Conservation (phyloP, 1,284 basidiomycete genomes). For the Ustilago cynodontis region DNA sequence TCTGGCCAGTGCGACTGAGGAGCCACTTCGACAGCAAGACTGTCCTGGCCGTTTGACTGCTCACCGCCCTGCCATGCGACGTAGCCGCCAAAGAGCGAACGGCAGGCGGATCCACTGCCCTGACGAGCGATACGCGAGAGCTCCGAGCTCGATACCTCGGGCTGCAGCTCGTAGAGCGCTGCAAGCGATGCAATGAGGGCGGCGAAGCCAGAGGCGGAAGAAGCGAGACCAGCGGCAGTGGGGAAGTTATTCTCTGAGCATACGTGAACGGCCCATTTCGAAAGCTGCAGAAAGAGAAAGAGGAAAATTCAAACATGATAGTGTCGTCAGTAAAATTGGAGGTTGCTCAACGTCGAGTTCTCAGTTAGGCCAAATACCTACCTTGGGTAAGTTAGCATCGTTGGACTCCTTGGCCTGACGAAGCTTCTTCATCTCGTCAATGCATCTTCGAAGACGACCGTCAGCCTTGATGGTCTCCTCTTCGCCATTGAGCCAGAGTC, state of each 20-base stretch:
- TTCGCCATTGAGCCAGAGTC: slow-evolving; percentile 92
- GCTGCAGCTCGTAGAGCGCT: slow-evolving; percentile 83
- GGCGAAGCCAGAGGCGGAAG: slow-evolving; percentile 95
- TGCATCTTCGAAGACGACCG: slow-evolving; percentile 85
- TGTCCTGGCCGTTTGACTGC: slow-evolving; percentile 81
- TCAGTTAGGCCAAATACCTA: slow-evolving; percentile 16
- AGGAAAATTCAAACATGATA: background rate
- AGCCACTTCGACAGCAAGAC: slow-evolving; percentile 85
- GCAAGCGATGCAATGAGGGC: slow-evolving; percentile 92
- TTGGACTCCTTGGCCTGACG: slow-evolving; percentile 79
- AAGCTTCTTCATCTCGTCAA: slow-evolving; percentile 85
- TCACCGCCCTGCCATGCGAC: slow-evolving; percentile 93
- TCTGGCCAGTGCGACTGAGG: slow-evolving; percentile 77
- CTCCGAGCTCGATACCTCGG: slow-evolving; percentile 74
- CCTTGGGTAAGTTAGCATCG: slow-evolving; percentile 57
- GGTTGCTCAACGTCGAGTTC: background rate
- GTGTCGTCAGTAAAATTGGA: slow-evolving; percentile 1
- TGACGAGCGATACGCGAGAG: slow-evolving; percentile 95
- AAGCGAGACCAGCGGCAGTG: slow-evolving; percentile 96
- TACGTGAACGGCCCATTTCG: slow-evolving; percentile 74
- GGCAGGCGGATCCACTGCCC: slow-evolving; percentile 96
- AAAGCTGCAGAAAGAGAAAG: slow-evolving; percentile 39
- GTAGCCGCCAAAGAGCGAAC: slow-evolving; percentile 95
- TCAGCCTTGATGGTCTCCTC: slow-evolving; percentile 88
- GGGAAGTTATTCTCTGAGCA: slow-evolving; percentile 99